Percentiles rank a stretch among this genome's conserved stretches.
phyloP scores from a whole-genome alignment of 2,329 filamentous ascomycete species.

The Paracorniculantispora psalliotae region DNA sequence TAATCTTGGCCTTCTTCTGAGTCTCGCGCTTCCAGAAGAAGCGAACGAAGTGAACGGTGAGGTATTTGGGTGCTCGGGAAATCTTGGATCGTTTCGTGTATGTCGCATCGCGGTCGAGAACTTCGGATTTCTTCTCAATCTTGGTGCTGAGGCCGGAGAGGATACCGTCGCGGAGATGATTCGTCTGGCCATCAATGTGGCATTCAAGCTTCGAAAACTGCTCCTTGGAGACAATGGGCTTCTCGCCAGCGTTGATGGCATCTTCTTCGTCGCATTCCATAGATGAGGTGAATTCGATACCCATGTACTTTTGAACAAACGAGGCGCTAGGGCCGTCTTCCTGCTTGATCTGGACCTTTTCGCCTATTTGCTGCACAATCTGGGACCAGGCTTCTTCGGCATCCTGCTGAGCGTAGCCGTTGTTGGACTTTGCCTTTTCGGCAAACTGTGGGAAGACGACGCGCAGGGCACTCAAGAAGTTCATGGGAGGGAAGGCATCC shows the following conservation, averaged over 20 bases:
- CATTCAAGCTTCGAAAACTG: conserved; percentile 90
- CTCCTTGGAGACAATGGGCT: conserved; percentile 63
- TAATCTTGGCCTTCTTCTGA: conserved; percentile 98
- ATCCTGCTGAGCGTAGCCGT: conserved; percentile 94
- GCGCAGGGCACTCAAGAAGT: conserved; percentile 77
- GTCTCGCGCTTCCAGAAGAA: conserved; percentile 97
- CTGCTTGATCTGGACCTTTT: conserved; percentile 66
- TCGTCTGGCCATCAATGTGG: conserved; percentile 82
- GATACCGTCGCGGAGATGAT: conserved; percentile 88
- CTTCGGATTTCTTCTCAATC: conserved; percentile 82
- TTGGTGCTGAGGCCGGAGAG: conserved; percentile 76
- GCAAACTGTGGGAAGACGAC: conserved; percentile 86
- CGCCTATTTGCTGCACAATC: conserved; percentile 76
- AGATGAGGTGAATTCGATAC: conserved; percentile 71
- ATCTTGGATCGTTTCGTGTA: conserved; percentile 94
- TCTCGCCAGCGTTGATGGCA: conserved; percentile 70
- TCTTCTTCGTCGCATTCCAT: conserved; percentile 80
- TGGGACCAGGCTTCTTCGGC: conserved; percentile 98
- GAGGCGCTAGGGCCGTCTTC: conserved; percentile 50
- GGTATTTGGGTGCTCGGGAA: conserved; percentile 84
- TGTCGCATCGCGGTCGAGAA: conserved; percentile 68
- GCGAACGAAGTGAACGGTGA: conserved; percentile 94
- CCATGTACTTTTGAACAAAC: conserved; percentile 88
- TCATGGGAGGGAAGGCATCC: conserved; percentile 74
- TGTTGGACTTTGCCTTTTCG: conserved; percentile 74